Base-by-base conservation (phyloP, 306 rosid species). In the Casuarina cunninghamiana region DNA sequence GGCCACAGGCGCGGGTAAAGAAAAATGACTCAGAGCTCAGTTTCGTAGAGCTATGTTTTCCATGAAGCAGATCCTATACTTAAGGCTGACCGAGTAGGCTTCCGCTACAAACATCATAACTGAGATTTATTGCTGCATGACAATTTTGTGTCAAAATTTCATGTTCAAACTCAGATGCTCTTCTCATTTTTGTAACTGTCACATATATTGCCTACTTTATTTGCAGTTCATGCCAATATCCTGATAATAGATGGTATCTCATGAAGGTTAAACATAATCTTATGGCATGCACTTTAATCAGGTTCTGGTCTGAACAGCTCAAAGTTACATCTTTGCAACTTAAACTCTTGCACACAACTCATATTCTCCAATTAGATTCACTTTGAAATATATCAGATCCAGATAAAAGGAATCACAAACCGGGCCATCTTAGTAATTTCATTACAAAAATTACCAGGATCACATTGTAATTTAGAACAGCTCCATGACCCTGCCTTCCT, bases 1-100 rank as follows among this genome's bases (percentile, higher is more conserved):
- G 48, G 68, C 68, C 21, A 21, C 17, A 5, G 69, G 69, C 5
- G 43, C 5, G 42, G 10, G 42, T 37, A 4, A 62, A 62, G 3
- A 62, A 41, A 15, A 65, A 17, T 39, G 70, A 19, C 44, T 38
- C 46, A 15, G 6, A 13, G 26, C 5, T 65, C 46, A 65, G 48
- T 65, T 17, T 65, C 46, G 15, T 38, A 65, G 48, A 65, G 48
- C 11, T 41, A 16, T 38, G 5, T 39, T 42, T 39, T 41, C 13
- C 21, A 17, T 15, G 21, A 3, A 5, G 32, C 26, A 39, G 32
- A 16, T 21, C 48, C 2, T 48, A 41, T 5, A 11, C 21, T 15
- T 2, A 65, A 57, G 70, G 70, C 70, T 16, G 39, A 65, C 70
- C 39, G 38, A 16, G 11, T 65, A 65, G 45, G 70, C 70, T 38